These are phyloP conservation scores for Vinca major DNA, from an alignment of 305 asterid genomes.

Conservation along the genomic window DNA sequence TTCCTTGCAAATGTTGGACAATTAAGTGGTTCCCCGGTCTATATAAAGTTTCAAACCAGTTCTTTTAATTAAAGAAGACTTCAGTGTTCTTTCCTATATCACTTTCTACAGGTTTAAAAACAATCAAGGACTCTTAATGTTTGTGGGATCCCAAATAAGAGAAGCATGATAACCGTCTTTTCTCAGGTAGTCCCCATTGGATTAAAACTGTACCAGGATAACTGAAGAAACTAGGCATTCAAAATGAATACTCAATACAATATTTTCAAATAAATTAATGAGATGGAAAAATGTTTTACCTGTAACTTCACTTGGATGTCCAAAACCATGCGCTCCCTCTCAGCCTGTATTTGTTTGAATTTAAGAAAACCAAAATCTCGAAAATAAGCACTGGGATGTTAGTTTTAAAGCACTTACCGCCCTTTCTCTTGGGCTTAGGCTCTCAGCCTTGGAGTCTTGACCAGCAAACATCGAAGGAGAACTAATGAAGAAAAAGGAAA, in stretches of 20 bases:
- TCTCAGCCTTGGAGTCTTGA: conserved; percentile 62
- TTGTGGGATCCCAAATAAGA: background rate
- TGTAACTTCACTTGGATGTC: conserved; percentile 95
- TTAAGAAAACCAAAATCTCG: conserved; percentile 13
- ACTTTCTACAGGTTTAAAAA: background rate
- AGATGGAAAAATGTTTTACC: conserved; percentile 34
- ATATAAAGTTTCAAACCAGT: background rate
- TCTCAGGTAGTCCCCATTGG: background rate
- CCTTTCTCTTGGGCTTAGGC: conserved; percentile 94
- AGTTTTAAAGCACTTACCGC: conserved; percentile 50
- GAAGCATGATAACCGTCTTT: background rate
- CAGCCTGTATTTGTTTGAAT: conserved; percentile 49
- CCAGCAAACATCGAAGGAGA: conserved; percentile 58
- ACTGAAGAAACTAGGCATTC: conserved; percentile 8
- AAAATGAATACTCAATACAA: conserved; percentile 15
- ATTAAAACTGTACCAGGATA: background rate
- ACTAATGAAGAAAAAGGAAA: conserved; percentile 29
- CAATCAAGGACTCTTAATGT: background rate
- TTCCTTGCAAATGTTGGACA: background rate
- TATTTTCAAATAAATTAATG: conserved; percentile 11
- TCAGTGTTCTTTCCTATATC: background rate
- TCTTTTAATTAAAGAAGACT: background rate
- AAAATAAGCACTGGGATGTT: conserved; percentile 12
- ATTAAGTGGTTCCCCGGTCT: background rate
- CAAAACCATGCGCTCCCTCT: conserved; percentile 92